phyloP scores from a whole-genome alignment of 176 grass and related monocot species.

The Thalia dealbata region DNA sequence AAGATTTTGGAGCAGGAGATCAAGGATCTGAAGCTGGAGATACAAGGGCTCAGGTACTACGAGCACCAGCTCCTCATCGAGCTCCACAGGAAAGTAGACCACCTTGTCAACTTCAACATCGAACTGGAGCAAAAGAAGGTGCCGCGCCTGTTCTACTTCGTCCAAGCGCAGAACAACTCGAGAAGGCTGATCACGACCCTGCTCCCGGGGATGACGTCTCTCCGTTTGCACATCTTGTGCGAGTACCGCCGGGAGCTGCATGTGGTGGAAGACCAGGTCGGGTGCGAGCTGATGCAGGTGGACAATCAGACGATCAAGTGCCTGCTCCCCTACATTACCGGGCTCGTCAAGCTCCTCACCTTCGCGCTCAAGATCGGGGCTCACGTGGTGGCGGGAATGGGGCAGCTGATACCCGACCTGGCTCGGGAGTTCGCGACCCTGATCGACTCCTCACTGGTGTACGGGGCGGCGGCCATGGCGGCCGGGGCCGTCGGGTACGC shows the following conservation, averaged over 20 bases:
- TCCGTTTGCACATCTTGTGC: constrained; percentile 71
- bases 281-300: constrained; percentile 74
- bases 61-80: constrained; percentile 66
- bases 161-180: constrained; percentile 41
- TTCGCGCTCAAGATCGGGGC: constrained; percentile 85
- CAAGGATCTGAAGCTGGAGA: constrained; percentile 76
- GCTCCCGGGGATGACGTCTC: constrained; percentile 53
- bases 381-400: constrained; percentile 69
- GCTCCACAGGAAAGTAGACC: constrained; percentile 77
- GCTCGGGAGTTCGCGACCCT: constrained; percentile 54
- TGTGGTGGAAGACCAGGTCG: constrained; percentile 78
- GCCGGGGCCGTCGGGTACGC: constrained; percentile 52
- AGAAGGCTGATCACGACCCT: constrained; percentile 65
- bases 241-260: constrained; percentile 83
- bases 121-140: constrained; percentile 73
- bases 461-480: constrained; percentile 36
- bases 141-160: constrained; percentile 82
- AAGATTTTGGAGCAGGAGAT: constrained; percentile 84
- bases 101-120: constrained; percentile 62
- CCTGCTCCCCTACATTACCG: constrained; percentile 66
- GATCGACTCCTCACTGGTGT: constrained; percentile 46
- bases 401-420: constrained; percentile 92
- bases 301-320: constrained; percentile 57
- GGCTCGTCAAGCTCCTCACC: constrained; percentile 79
- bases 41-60: constrained; percentile 70